Percentiles rank a stretch among this genome's conserved stretches.
These are phyloP conservation scores for Symbiotaphrina buchneri DNA, from an alignment of 495 filamentous ascomycete species.

Conservation along the genomic window DNA sequence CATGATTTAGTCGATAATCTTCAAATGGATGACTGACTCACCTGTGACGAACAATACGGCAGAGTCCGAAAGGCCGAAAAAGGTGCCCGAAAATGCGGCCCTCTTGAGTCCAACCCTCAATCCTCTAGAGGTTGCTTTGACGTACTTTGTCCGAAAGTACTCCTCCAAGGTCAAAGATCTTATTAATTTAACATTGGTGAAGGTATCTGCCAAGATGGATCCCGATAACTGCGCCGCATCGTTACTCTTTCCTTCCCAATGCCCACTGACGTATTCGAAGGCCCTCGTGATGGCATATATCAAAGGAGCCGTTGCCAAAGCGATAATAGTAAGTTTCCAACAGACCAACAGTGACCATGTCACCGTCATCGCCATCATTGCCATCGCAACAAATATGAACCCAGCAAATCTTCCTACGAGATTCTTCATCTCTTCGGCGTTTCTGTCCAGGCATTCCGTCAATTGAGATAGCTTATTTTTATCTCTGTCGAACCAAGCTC, in stretches of 20 bases:
- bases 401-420: conserved; percentile 59
- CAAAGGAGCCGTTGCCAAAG: conserved; percentile 41
- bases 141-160: conserved; percentile 49
- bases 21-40: conserved; percentile 9
- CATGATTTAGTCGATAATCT: neutral
- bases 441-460: conserved; percentile 49
- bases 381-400: conserved; percentile 34
- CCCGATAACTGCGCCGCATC: conserved; percentile 27
- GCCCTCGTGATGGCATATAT: conserved; percentile 39
- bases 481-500: conserved; percentile 60
- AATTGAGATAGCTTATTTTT: conserved; percentile 39
- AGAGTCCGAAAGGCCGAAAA: conserved; percentile 58
- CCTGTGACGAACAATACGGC: conserved; percentile 44
- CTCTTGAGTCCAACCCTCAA: conserved; percentile 32
- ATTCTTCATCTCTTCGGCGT: conserved; percentile 74
- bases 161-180: conserved; percentile 52
- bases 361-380: conserved; percentile 42
- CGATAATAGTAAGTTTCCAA: conserved; percentile 70
- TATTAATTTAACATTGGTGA: conserved; percentile 65
- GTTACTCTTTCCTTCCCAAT: conserved; percentile 50
- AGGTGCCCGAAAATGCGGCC: conserved; percentile 37
- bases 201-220: conserved; percentile 51
- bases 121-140: conserved; percentile 20
- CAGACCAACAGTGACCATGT: conserved; percentile 51
- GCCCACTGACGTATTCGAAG: conserved; percentile 34